Conservation (phyloP, 2,329 filamentous ascomycete species). For the Penicillium digitatum region DNA sequence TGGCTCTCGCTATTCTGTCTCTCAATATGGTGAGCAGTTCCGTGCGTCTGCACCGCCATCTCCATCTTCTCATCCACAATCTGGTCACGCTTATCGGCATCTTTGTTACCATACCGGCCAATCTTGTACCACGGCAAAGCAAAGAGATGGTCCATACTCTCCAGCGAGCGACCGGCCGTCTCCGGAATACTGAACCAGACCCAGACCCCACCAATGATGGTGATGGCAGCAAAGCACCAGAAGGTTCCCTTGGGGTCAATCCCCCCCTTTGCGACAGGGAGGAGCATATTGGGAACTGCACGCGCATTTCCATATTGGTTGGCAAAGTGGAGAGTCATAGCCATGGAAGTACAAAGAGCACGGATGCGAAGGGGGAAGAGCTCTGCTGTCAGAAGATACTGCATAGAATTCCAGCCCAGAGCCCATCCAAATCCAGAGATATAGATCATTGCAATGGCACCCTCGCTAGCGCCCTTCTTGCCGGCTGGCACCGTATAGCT, state of each 20-base stretch:
- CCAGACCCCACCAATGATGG: conserved; percentile 64
- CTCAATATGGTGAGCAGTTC: conserved; percentile 18
- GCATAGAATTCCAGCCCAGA: conserved; percentile 70
- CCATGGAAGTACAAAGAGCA: conserved; percentile 64
- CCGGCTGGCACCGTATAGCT: conserved; percentile 46
- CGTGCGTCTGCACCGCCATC: conserved; percentile 13
- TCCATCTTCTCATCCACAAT: conserved; percentile 26
- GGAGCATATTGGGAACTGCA: conserved; percentile 70
- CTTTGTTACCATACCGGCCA: conserved; percentile 45
- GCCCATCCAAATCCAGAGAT: conserved; percentile 66
- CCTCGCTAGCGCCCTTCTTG: conserved; percentile 56
- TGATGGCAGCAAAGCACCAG: conserved; percentile 69
- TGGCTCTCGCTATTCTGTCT: conserved; percentile 10
- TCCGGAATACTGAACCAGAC: conserved; percentile 71
- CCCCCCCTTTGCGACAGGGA: conserved; percentile 39
- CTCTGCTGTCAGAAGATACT: conserved; percentile 74
- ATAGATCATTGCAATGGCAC: conserved; percentile 70
- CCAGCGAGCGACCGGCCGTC: conserved; percentile 56
- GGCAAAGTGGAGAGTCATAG: conserved; percentile 75
- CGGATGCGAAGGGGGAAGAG: conserved; percentile 72
- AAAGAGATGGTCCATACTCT: conserved; percentile 68
- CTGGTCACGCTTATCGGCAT: conserved; percentile 30
- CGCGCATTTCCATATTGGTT: conserved; percentile 76
- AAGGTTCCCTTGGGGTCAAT: conserved; percentile 65
- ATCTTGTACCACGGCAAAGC: conserved; percentile 71